Evolutionary conservation across 1,139 yeast genomes (phyloP), one percentile per base, ranked within the genome.

Genomic region (Scheffersomyces quercinus): DNA sequence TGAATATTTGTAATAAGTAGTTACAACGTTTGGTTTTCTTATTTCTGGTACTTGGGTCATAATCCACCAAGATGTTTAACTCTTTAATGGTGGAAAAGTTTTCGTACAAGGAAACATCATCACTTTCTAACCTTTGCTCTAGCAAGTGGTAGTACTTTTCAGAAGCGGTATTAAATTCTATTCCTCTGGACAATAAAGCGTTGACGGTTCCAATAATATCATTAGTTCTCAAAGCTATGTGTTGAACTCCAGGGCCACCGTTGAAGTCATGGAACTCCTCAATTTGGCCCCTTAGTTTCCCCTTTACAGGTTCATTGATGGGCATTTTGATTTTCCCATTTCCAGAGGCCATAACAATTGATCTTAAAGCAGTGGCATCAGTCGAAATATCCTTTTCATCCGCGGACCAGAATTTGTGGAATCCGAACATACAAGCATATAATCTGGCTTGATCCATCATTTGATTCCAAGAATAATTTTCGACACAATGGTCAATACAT

Each of bases 191-290:
- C 40, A 66, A 71, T 74, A 88, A 65, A 10, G 70, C 64, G 1
- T 59, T 49, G n/a, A 88, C 85, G 0, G 89, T 71, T 1, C 60
- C 59, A 28, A 87, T 55, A 31, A 88, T 88, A 59, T 85, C 71
- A 36, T 68, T 62, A 0, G 93, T 86, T 42, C 68, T 65, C 28
- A 88, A 61, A 0, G 96, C 96, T 56, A 88, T 70, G 57, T 88
- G 96, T 64, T 88, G 96, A 29, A 88, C 77, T 1, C 96, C 96
- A 0, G 95, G 84, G 0, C 96, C 95, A 37, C 80, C 80, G 58
- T 87, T 77, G 55, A 71, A 88, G 43, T 83, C 87, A 51, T 85
- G 65, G 59, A 85, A 88, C 60, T 88, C 96, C 64, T 88, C 95
- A 49, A 88, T 83, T 60, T 88, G 96, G 2, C 91, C 82, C 57